Evolutionary conservation across 441 rosid genomes (phyloP).

Genomic region (Manihot esculenta): DNA sequence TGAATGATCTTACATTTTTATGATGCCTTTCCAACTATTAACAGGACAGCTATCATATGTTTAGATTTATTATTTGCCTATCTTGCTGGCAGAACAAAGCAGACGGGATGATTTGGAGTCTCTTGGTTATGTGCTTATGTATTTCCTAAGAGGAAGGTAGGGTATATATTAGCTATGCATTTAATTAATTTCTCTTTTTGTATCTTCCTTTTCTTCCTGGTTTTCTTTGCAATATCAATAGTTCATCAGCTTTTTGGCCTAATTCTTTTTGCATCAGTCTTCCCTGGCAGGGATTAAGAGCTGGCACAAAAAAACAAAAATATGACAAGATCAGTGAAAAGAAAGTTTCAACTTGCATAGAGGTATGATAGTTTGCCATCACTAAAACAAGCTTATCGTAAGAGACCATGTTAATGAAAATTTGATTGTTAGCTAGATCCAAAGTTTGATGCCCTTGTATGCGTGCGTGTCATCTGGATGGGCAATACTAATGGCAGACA

Average conservation of each 20-base stretch:
- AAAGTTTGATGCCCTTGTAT: neutral
- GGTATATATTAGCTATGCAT: conserved; percentile 12
- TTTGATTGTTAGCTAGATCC: conserved; percentile 4
- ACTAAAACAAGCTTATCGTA: conserved; percentile 6
- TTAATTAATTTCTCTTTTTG: conserved; percentile 12
- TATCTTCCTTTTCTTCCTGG: conserved; percentile 7
- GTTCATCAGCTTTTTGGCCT: conserved; percentile 4
- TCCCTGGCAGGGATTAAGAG: conserved; percentile 93
- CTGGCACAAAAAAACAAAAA: conserved; percentile 90
- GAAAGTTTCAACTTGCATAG: conserved; percentile 78
- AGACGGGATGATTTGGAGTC: conserved; percentile 96
- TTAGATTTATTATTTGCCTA: conserved; percentile 12
- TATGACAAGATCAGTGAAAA: conserved; percentile 91
- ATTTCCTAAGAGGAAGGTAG: conserved; percentile 91
- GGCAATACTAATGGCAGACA: neutral
- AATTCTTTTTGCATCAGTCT: conserved; percentile 50
- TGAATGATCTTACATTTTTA: conserved; percentile 34
- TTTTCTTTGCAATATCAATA: conserved; percentile 1
- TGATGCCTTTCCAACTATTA: conserved; percentile 23
- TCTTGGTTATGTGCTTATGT: conserved; percentile 88
- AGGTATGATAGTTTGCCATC: conserved; percentile 41
- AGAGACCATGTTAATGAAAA: no score
- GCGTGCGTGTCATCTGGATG: conserved; percentile 1
- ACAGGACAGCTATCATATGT: conserved; percentile 13
- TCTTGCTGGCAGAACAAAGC: conserved; percentile 69